Evolutionary conservation across 345 rosid genomes (phyloP), one percentile per base, ranked within the genome.

Genomic region (Salix brachista): DNA sequence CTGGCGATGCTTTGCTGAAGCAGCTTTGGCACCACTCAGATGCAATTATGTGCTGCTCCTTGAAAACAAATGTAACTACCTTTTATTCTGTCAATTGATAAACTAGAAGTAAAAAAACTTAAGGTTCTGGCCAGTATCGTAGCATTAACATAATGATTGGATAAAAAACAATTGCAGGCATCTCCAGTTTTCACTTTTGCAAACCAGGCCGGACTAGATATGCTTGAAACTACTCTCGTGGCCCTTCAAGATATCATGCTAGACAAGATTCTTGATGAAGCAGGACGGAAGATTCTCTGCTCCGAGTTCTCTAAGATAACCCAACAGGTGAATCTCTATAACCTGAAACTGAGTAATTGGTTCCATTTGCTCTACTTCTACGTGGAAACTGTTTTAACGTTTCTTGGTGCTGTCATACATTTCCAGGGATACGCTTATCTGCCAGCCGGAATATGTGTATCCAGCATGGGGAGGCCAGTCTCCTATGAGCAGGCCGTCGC

Each of bases 131-230:
- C 62, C 30, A 9, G 66, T 12, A 61, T 25, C 23, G 5, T 62
- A 19, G 5, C 19, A 12, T 28, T 65, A 25, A 58, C n/a, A 8
- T 56, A 32, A 32, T 34, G 12, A 73, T 17, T 34, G 46, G 41
- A 11, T 39, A n/a, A 58, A 54, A 69, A 34, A 46, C 34, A 75
- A 72, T 69, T 75, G 77, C 91, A 91, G 97, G 97, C 89, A 41
- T 93, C 91, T 66, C 94, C 97, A 0, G 85, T 90, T 67, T 95
- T 90, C 80, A 91, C 90, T 50, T 93, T 91, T 1, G 88, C 97
- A 26, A 96, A 96, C 81, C 99, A 96, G 77, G 98, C 97, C 60
- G 97, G 99, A 64, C 92, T 96, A 34, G 98, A 96, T 90, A 94
- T 96, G 99, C 89, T 96, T 28, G 99, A 96, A 88, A 96, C 99